Conservation (phyloP, 768 basidiomycete genomes). For the Auricularia sp. region DNA sequence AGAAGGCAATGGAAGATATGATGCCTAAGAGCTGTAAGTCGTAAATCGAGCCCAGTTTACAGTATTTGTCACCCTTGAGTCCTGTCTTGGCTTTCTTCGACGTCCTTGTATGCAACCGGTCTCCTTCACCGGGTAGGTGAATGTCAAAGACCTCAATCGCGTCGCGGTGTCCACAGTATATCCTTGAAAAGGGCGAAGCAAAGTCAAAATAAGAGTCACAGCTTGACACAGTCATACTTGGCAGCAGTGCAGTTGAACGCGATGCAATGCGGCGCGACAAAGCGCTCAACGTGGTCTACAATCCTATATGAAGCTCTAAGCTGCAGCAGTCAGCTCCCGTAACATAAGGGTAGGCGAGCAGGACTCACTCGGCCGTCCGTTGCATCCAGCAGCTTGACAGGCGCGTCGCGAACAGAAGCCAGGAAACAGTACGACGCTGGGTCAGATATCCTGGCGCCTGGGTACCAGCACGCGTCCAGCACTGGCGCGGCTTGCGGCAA, state of each 20-base stretch:
- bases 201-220: neutral
- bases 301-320: conserved; percentile 86
- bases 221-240: conserved; percentile 36
- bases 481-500: conserved; percentile 58
- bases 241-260: conserved; percentile 62
- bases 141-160: conserved; percentile 83
- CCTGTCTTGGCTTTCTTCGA: conserved; percentile 75
- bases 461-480: conserved; percentile 80
- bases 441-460: conserved; percentile 49
- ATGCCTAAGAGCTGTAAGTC: conserved; percentile 40
- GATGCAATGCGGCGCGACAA: conserved; percentile 77
- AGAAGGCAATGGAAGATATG: conserved; percentile 75
- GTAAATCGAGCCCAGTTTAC: neutral
- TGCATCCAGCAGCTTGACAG: conserved; percentile 78
- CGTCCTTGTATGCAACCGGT: conserved; percentile 57
- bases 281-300: conserved; percentile 87
- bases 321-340: conserved; percentile 28
- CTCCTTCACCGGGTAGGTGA: conserved; percentile 60
- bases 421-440: conserved; percentile 73
- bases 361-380: conserved; percentile 53
- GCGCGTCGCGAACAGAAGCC: conserved; percentile 73
- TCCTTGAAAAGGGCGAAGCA: conserved; percentile 27
- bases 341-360: conserved; percentile 13
- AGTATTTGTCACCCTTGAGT: conserved; percentile 55
- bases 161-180: conserved; percentile 82